Evolutionary conservation across 192 early-diverging fungal genomes (phyloP).

Genomic region (Umbelopsis sp.): DNA sequence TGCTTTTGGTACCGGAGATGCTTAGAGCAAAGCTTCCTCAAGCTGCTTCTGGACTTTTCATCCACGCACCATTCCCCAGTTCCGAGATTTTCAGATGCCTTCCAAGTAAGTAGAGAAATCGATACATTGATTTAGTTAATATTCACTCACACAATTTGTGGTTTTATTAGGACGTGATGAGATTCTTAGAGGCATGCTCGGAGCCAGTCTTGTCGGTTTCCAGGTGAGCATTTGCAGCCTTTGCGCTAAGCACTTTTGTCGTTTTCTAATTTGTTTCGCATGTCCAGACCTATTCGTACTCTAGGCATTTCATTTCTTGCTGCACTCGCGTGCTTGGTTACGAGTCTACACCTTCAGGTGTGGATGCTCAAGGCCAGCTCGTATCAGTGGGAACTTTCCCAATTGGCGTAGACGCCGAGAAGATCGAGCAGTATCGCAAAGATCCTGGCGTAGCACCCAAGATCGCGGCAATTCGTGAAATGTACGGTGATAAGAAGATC

Average conservation of each 20-base stretch:
- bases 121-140: neutral
- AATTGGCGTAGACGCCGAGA: conserved; percentile 90
- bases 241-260: neutral
- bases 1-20: conserved; percentile 90
- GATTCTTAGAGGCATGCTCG: conserved; percentile 86
- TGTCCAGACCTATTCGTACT: conserved; percentile 85
- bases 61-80: conserved; percentile 96
- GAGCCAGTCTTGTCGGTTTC: conserved; percentile 91
- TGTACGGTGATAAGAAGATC: conserved; percentile 91
- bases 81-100: conserved; percentile 96
- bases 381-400: conserved; percentile 93
- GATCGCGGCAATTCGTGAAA: conserved; percentile 79
- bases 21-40: conserved; percentile 80
- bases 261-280: neutral
- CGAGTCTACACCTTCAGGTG: conserved; percentile 90
- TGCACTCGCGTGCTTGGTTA: conserved; percentile 95
- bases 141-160: neutral
- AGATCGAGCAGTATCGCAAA: conserved; percentile 69
- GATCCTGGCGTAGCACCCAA: conserved; percentile 71
- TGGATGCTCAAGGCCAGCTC: conserved; percentile 80
- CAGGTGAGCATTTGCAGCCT: conserved; percentile 54
- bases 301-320: conserved; percentile 89
- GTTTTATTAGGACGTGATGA: conserved; percentile 66
- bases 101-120: conserved; percentile 50
- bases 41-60: conserved; percentile 93